Evolutionary conservation across 78 protist species (phyloP).

Genomic region (Dictyostelium capitatum): DNA sequence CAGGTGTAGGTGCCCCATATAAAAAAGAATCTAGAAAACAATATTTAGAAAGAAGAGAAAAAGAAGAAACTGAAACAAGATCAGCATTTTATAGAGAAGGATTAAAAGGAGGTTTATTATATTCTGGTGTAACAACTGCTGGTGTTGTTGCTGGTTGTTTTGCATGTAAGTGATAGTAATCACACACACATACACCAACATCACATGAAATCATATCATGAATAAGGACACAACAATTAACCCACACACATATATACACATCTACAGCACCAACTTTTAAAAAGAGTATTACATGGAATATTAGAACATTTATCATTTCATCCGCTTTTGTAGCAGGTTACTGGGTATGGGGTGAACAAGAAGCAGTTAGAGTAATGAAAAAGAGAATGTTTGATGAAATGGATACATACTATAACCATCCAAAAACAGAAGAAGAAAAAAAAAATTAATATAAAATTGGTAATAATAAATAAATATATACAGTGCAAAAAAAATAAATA

Average conservation of each 20-base stretch:
- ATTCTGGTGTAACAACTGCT: slow-evolving; percentile 18
- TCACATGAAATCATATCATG: too few species aligned
- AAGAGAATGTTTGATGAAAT: slow-evolving; percentile 43
- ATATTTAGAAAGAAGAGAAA: slow-evolving; percentile 42
- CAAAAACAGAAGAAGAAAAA: not conserved
- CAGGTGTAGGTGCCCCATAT: slow-evolving; percentile 67
- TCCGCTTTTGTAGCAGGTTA: slow-evolving; percentile 76
- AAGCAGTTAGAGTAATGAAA: slow-evolving; percentile 19
- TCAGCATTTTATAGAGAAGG: slow-evolving; percentile 50
- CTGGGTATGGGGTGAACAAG: slow-evolving; percentile 68
- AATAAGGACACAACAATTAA: too few species aligned
- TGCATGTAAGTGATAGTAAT: slow-evolving; percentile 24
- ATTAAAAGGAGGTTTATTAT: slow-evolving; percentile 48
- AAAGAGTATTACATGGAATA: slow-evolving; percentile 18
- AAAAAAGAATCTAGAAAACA: slow-evolving; percentile 19
- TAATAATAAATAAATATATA: too few species aligned
- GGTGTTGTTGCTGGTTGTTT: slow-evolving; percentile 9
- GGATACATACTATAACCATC: slow-evolving; percentile 53
- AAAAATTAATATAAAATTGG: not conserved
- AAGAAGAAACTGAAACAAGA: slow-evolving; percentile 49
- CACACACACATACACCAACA: too few species aligned
- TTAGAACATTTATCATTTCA: slow-evolving; percentile 34
- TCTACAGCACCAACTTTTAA: slow-evolving; percentile 27
- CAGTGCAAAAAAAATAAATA: too few species aligned
- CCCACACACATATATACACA: not conserved